Evolutionary conservation across 495 filamentous ascomycete genomes (phyloP).

Genomic region (Aspergillus cavernicola): DNA sequence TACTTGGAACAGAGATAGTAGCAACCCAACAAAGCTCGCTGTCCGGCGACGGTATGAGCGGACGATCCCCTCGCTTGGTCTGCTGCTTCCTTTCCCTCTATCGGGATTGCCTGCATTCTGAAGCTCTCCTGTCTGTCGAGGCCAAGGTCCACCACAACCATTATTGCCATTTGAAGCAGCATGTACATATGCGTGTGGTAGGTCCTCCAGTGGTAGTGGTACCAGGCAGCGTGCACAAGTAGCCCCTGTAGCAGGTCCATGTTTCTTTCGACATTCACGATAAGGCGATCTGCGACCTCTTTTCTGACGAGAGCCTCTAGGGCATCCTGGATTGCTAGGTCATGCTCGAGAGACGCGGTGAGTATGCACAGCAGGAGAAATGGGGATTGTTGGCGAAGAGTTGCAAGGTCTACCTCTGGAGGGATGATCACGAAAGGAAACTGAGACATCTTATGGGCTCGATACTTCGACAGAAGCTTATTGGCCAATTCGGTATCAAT

Average conservation of each 20-base stretch:
- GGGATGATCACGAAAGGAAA: too few relatives aligned
- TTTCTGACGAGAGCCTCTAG: not conserved
- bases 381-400: not conserved
- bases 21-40: too few relatives aligned
- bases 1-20: too few relatives aligned
- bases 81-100: too few relatives aligned
- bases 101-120: too few relatives aligned
- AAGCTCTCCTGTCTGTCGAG: too few relatives aligned
- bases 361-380: slow-evolving; percentile 7
- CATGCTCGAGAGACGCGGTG: not conserved
- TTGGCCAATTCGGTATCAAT: too few relatives aligned
- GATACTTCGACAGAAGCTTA: too few relatives aligned
- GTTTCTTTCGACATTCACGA: not conserved
- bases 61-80: too few relatives aligned
- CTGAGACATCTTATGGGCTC: too few relatives aligned
- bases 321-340: not conserved
- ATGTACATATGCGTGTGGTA: slow-evolving; percentile 9
- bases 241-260: slow-evolving; percentile 12
- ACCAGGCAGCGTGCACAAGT: slow-evolving; percentile 14
- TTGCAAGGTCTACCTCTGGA: not conserved
- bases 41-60: too few relatives aligned
- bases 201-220: slow-evolving; percentile 8
- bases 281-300: not conserved
- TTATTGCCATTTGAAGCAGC: slow-evolving; percentile 3
- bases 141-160: too few relatives aligned